Evolutionary conservation across 148 eudicot species (phyloP).

Genomic region (Persicaria tinctoria): DNA sequence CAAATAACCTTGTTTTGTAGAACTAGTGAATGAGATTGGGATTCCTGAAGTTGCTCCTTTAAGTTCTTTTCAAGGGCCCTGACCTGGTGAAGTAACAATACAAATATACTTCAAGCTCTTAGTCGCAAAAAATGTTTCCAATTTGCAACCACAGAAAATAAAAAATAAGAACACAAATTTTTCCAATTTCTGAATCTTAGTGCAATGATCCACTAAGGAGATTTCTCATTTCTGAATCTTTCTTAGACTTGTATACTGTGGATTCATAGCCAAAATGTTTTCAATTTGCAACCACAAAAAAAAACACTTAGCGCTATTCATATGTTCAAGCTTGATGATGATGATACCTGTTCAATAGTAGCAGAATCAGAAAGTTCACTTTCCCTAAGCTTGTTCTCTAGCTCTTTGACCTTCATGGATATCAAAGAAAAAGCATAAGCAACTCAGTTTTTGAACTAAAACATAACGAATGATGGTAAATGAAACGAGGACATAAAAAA

Average conservation of each 20-base stretch:
- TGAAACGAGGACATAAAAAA: background rate
- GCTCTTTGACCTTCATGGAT: slow-evolving; percentile 53
- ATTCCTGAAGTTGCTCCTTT: slow-evolving; percentile 54
- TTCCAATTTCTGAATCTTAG: background rate
- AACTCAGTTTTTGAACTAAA: background rate
- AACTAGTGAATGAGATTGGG: slow-evolving; percentile 32
- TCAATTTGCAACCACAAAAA: background rate
- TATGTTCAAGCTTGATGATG: background rate
- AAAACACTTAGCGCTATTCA: background rate
- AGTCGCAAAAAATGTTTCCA: no score
- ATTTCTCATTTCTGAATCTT: background rate
- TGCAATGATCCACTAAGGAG: background rate
- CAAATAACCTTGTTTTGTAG: slow-evolving; percentile 63
- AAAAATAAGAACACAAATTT: no score
- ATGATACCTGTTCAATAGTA: slow-evolving; percentile 42
- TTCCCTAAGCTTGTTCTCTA: slow-evolving; percentile 61
- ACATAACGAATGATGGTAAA: background rate
- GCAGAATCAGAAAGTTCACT: slow-evolving; percentile 45
- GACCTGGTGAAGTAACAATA: slow-evolving; percentile 33
- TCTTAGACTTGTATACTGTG: background rate
- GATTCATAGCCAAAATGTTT: background rate
- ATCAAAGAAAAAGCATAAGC: slow-evolving; percentile 13
- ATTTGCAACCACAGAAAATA: no score
- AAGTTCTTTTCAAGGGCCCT: slow-evolving; percentile 66
- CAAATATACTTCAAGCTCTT: background rate